Percentiles rank a stretch among this genome's conserved stretches.
Conservation (phyloP, 345 rosid genomes). For the Euphorbia peplus region DNA sequence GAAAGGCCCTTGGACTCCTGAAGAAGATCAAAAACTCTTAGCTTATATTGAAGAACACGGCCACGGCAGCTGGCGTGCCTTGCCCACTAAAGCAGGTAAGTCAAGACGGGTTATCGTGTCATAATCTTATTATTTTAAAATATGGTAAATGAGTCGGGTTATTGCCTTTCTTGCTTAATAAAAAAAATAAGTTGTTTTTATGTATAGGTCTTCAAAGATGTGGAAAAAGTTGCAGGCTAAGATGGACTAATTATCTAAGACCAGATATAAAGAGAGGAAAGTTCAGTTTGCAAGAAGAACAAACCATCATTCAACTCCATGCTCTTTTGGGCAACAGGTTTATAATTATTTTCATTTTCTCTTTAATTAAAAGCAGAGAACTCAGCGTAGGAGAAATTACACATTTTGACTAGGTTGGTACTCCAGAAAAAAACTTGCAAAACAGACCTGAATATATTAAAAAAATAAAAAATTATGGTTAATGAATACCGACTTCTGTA, state of each 20-base stretch:
- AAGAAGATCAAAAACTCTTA: slow-evolving; percentile 89
- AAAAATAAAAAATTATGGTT: no score
- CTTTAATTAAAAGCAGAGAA: no score
- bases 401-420: no score
- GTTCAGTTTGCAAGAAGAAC: slow-evolving; percentile 87
- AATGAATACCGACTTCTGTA: no score
- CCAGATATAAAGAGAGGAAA: slow-evolving; percentile 94
- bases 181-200: no score
- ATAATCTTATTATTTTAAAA: no score
- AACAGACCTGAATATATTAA: no score
- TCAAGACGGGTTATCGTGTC: no score
- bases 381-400: no score
- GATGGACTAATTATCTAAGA: slow-evolving; percentile 94
- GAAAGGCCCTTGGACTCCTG: slow-evolving; percentile 98
- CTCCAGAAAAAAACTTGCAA: no score
- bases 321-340: slow-evolving; percentile 95
- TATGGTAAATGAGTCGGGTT: no score
- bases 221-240: slow-evolving; percentile 89
- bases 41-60: slow-evolving; percentile 91
- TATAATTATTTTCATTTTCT: not conserved
- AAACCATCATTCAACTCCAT: slow-evolving; percentile 93
- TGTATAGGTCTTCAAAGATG: slow-evolving; percentile 90
- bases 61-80: slow-evolving; percentile 93
- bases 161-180: no score
- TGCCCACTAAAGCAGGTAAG: slow-evolving; percentile 82